Base-by-base conservation (phyloP, 768 basidiomycete species). In the Auricularia heimuer region DNA sequence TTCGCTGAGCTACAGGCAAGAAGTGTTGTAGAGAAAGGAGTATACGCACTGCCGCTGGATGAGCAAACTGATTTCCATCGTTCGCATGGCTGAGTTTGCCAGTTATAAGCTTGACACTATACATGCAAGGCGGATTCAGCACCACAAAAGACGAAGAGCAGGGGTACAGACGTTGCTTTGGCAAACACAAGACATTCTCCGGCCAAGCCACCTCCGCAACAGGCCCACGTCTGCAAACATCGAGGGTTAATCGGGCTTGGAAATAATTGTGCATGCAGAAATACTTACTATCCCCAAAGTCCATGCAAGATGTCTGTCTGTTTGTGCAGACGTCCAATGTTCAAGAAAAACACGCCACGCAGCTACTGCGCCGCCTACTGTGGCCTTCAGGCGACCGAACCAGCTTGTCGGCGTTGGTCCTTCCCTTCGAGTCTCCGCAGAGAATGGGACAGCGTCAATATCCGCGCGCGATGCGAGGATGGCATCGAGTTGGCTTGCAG, bases 161-260 rank as follows among this genome's bases (percentile, higher is more conserved):
- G 39, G 7, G 3, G 3, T 4, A 42, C 39, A 14, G 7, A 42
- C 39, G 39, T 14, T 29, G 87, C 79, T 71, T 85, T 89, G 4
- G 88, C 88, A 67, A 98, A 95, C 3, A 98, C 92, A 65, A 98
- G 79, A 74, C 87, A 90, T 51, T 87, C 86, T 4, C 95, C 96
- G 4, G 93, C 92, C 45, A 98, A 78, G 42, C 92, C 89, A 12
- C 95, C 95, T 39, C 95, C 94, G 64, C 87, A 86, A 67, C 94
- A 94, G 2, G 93, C 90, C 96, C 95, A 98, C 1, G 88, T 21
- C 47, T 51, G 16, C 21, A 21, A 18, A 14, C 8, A 42, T 6
- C 47, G 18, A 6, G 47, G 29, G 29, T 29, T 51, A 6, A 51
- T 6, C 6, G 16, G 7, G 18, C 6, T 10, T 18, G 18, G 6